Base-by-base conservation (phyloP, 2,329 filamentous ascomycete species). In the Pseudocercospora vitis region DNA sequence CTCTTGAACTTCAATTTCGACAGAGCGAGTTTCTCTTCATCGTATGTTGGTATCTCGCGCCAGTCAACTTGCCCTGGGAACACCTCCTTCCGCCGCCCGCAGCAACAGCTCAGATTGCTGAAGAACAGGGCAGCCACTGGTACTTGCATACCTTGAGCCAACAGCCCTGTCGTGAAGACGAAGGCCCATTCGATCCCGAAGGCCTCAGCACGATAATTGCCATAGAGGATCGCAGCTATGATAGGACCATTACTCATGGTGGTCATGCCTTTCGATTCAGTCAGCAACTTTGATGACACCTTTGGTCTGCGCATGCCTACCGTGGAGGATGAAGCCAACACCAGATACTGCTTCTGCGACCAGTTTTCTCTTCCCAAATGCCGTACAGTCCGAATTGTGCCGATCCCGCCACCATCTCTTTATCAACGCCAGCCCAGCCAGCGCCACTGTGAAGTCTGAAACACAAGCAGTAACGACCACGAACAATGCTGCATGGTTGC, bases 111-210 rank as follows among this genome's bases (percentile, higher is more conserved):
- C 12, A 61, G 33, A 16, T 52, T 56, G 3, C 29, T 19, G 28
- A 61, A 55, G 50, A 61, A 61, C n/a, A 61, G 39, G 14, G 45
- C 50, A 7, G 48, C 53, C 8, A 53, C 47, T 11, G 58, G 58
- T 9, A 59, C 45, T 7, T 39, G 33, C 40, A 61, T 46, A 9
- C 48, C 56, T 2, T 59, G 29, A 8, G 55, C 37, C n/a, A 53
- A 48, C 35, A 58, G 39, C 2, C 44, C 50, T 1, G 49, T 42
- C 24, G 50, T 28, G 55, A 60, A 58, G 14, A 55, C 58, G 1
- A 51, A 45, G 9, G 52, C 45, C 50, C 55, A 58, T 2, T 39
- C 50, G 21, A 51, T 58, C 7, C 52, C 52, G 28, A 58, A 56
- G 9, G 28, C 48, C 9, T 33, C 37, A 18, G 58, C 55, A 16